Base-by-base conservation (phyloP, 768 basidiomycete genomes). In the Gloeopeniophorella convolvens region DNA sequence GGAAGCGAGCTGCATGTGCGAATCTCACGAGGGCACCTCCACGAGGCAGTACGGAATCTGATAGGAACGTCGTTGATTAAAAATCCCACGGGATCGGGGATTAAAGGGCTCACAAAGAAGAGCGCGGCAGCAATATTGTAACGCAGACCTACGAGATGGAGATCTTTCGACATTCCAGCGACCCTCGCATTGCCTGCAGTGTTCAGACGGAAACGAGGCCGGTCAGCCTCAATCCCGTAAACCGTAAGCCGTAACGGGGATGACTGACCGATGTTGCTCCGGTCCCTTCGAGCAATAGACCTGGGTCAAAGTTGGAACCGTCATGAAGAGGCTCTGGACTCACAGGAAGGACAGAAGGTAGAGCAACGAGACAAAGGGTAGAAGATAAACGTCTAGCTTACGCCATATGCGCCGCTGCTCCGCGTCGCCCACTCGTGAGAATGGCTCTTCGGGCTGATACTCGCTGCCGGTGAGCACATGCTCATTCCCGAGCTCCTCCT, bases 81-180 rank as follows among this genome's bases (percentile, higher is more conserved):
- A 31, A 42, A 13, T 9, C 4, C 21, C 20, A 24, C 12, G 8
- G n/a, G 15, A 12, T 9, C 18, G 32, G 28, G 21, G 16, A 8
- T 15, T 16, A 41, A 21, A n/a, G 57, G 47, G 26, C 63, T 34
- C 23, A 64, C 64, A 36, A 70, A 72, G 55, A 71, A 70, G 52
- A 74, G 57, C 12, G 70, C 67, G 20, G 69, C 68, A 20, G 64
- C 69, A 12, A 58, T 66, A 41, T 70, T 72, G 45, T 70, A 70
- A 30, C 53, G 58, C 24, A 68, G 58, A 1, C 69, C 68, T 11
- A 60, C 48, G 20, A 70, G 64, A 18, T 67, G 23, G 37, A 70
- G 56, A 50, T 75, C 71, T 1, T 45, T 55, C 13, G 66, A 60
- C 72, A 76, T 68, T 15, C 73, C 73, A 7, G 75, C 74, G 21